Conservation (phyloP, 2,329 filamentous ascomycete species). For the Trichoderma semiorbis region DNA sequence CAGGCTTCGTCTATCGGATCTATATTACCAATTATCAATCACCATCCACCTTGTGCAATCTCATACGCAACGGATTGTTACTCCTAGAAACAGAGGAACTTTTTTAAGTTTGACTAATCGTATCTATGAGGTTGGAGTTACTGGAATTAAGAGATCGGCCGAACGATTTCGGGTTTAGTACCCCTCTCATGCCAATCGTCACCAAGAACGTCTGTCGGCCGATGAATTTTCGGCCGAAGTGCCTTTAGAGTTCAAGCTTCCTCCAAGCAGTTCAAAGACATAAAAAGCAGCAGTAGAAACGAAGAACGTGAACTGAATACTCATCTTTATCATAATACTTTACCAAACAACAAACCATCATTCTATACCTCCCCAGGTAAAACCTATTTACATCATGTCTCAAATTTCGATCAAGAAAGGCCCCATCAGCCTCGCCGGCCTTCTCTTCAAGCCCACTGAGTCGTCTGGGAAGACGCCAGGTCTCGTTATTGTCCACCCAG, state of each 20-base stretch:
- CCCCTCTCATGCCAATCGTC: neutral
- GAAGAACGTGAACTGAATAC: neutral
- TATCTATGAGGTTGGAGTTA: neutral
- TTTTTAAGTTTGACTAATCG: neutral
- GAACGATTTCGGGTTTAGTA: neutral
- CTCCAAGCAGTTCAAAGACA: neutral
- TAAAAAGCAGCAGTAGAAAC: neutral
- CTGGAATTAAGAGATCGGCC: neutral
- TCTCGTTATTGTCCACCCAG: neutral
- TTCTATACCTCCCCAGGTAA: neutral
- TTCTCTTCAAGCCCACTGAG: neutral
- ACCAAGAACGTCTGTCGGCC: neutral
- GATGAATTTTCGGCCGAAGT: neutral
- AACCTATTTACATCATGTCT: neutral
- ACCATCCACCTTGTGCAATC: neutral
- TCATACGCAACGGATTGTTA: neutral
- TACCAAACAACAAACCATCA: neutral
- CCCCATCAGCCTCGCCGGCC: neutral
- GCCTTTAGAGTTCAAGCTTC: neutral
- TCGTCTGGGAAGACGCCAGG: neutral
- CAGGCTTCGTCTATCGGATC: neutral
- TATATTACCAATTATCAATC: neutral
- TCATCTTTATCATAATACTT: neutral
- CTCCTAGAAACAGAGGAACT: neutral
- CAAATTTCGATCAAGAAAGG: neutral